Percentiles rank a stretch among this genome's conserved stretches.
Evolutionary conservation across 345 rosid species (phyloP).

Genomic region (Acer yangbiense): DNA sequence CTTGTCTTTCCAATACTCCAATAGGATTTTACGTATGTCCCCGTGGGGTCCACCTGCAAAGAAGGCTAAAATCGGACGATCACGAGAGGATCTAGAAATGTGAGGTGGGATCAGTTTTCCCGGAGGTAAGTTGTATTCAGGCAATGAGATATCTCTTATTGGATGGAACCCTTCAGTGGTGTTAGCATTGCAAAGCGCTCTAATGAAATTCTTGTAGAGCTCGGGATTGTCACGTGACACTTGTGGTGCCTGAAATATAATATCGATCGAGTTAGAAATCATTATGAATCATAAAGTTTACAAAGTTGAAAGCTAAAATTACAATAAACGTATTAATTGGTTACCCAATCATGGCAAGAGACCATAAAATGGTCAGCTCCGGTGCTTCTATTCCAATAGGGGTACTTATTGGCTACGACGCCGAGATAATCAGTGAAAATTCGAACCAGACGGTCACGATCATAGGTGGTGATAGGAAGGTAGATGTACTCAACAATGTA

Average conservation of each 20-base stretch:
- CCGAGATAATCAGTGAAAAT: slow-evolving; percentile 41
- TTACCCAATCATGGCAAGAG: slow-evolving; percentile 77
- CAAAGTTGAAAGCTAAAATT: too few species aligned
- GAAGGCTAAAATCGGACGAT: slow-evolving; percentile 59
- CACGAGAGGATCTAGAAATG: slow-evolving; percentile 19
- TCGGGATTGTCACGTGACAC: slow-evolving; percentile 46
- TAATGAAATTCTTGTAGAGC: slow-evolving; percentile 52
- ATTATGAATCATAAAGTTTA: too few species aligned
- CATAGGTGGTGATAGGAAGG: slow-evolving; percentile 28
- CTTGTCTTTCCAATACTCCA: slow-evolving; percentile 66
- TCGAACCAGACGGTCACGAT: slow-evolving; percentile 20
- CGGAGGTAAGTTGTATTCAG: slow-evolving; percentile 40
- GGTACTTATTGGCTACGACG: slow-evolving; percentile 42
- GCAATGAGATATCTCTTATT: slow-evolving; percentile 61
- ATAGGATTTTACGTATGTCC: slow-evolving; percentile 40
- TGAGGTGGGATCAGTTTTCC: slow-evolving; percentile 27
- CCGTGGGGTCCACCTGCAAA: slow-evolving; percentile 77
- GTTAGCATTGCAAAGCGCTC: slow-evolving; percentile 86
- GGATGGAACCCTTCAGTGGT: slow-evolving; percentile 67
- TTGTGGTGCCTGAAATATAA: slow-evolving; percentile 56
- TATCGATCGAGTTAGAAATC: too few species aligned
- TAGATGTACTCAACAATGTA: slow-evolving; percentile 33
- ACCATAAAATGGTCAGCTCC: slow-evolving; percentile 67
- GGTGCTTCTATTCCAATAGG: slow-evolving; percentile 56
- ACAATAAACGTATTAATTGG: too few species aligned